Base-by-base conservation (phyloP, 148 eudicot genomes). In the Euryodendron excelsum region DNA sequence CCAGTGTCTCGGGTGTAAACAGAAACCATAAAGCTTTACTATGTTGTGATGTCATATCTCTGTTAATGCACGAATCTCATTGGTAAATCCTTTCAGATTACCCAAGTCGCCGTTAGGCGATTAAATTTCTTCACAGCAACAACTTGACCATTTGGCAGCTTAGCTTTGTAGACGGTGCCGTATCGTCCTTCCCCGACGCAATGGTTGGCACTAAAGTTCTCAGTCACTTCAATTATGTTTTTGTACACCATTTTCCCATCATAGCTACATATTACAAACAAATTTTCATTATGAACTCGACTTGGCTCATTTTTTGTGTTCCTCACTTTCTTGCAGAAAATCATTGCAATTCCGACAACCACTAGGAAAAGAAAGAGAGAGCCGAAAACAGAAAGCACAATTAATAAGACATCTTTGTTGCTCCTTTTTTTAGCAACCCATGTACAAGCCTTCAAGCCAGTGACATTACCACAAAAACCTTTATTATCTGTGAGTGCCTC, bases 171-270 rank as follows among this genome's bases (percentile, higher is more conserved):
- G 15, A 79, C 77, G 20, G 50, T 61, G 9, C 79, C 82, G 52
- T 11, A 82, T 58, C 76, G 68, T 69, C 85, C 85, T 9, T 5
- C 37, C 17, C 85, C 85, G 31, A 79, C 14, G 20, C 72, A 68
- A 58, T 75, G 25, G 17, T 62, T 62, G 7, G 74, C 31, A 28
- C 60, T 31, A 4, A 83, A 83, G 23, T 79, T 56, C 30, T 55
- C 78, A n/a, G 77, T 74, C n/a, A 63, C 81, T 67, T 78, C 76
- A 59, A 82, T 45, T 25, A 82, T 82, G 39, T 73, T 82, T 36
- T 82, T 81, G 36, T 77, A 82, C 36, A 55, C 80, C 78, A 82
- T 60, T 28, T 78, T 82, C 0, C 85, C 85, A 61, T 83, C 77
- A 52, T 70, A 69, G 39, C 80, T 79, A 77, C 85, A 83, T 33